phyloP scores from a whole-genome alignment of 495 filamentous ascomycete genomes.

The Letharia columbiana region DNA sequence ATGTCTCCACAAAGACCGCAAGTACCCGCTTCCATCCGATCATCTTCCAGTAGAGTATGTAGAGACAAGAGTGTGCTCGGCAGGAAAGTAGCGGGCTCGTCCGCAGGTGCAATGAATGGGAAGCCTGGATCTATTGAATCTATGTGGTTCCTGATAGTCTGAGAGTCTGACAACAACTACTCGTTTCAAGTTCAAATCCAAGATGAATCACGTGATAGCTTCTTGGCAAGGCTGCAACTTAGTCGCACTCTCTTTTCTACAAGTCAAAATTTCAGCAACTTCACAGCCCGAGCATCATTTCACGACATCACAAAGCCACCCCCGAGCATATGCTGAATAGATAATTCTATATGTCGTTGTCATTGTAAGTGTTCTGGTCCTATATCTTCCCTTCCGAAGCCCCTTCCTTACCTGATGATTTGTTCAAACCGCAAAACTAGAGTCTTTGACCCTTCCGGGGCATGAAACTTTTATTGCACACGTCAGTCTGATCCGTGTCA shows the following conservation, averaged over 20 bases:
- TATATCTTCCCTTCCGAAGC: not conserved
- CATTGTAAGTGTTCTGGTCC: conserved; percentile 9
- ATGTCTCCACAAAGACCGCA: not conserved
- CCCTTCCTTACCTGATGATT: conserved; percentile 51
- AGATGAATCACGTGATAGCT: no score
- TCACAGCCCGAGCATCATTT: not conserved
- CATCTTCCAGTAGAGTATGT: not conserved
- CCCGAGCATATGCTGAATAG: not conserved
- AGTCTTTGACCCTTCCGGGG: conserved; percentile 95
- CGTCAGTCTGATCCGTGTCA: conserved; percentile 85
- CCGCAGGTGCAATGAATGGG: not conserved
- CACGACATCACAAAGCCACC: no score
- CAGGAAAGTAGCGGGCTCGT: not conserved
- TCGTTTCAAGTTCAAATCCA: no score
- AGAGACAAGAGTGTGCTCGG: not conserved
- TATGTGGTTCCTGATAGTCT: no score
- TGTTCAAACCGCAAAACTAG: conserved; percentile 97
- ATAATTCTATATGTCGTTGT: not conserved
- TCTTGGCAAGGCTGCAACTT: no score
- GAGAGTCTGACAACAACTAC: no score
- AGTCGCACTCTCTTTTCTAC: no score
- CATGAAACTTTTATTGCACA: conserved; percentile 94
- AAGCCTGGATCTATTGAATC: not conserved
- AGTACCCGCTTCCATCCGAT: conserved; percentile 3
- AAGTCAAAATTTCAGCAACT: not conserved